Base-by-base conservation (phyloP, 148 eudicot genomes). In the Heliosperma pusillum region DNA sequence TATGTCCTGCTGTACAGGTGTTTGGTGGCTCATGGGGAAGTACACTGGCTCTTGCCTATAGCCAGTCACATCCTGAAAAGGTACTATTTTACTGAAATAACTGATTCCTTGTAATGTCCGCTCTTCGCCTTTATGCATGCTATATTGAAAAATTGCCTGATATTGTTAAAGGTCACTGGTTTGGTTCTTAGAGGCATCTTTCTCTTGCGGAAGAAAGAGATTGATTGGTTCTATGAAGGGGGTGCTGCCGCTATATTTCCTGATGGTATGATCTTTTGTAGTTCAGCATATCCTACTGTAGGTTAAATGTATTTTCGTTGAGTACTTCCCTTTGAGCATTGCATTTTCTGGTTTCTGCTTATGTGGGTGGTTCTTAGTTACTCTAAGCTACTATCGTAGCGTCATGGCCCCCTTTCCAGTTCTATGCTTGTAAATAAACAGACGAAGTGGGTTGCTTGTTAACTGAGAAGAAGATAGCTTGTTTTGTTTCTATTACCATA, bases 21-120 rank as follows among this genome's bases (percentile, higher is more conserved):
- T 95, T 95, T 85, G 99, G 99, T 69, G 99, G 99, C 69, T 95
- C 99, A 77, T 95, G 99, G 99, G 99, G 99, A 81, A 90, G 97
- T 84, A 95, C 99, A n/a, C 88, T 95, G 78, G 89, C 97, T 80
- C 97, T 95, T 83, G 94, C 91, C 56, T 95, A 95, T 80, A 95
- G 99, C 76, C 92, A 90, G 83, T 74, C 94, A 62, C 93, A 92
- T 78, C 91, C 97, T 13, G 97, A 95, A 26, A 95, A 86, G 91
- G 98, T 90, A 27, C 42, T 27, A 15, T 59, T 66, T 24, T 8
- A 36, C 13, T 10, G 44, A n/a, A 47, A 17, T 36, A 26, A 26
- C 4, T 13, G 13, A 40, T 73, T 76, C 63, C 24, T 55, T 71
- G 9, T 82, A 71, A 60, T 21, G 13, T 55, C 44, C n/a, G 7